Base-by-base conservation (phyloP, 2,329 filamentous ascomycete species). In the Gliomastix tumulicola region DNA sequence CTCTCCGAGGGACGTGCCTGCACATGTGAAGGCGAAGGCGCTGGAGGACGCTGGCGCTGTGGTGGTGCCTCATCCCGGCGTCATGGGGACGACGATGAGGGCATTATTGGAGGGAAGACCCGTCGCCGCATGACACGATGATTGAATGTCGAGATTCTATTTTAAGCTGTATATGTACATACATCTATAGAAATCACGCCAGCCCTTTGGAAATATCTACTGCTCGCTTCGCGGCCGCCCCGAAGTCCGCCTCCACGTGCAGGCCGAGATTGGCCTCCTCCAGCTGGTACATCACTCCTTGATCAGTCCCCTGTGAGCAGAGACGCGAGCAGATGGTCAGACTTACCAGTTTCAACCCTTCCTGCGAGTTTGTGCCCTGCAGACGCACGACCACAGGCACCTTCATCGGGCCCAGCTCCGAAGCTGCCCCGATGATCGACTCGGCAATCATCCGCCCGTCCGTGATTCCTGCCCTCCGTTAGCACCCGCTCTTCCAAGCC, bases 401-500 rank as follows among this genome's bases (percentile, higher is more conserved):
- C 3, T 47, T 47, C 19, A 68, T 53, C 5, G 50, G 48, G 0
- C 57, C 59, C 20, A 63, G 49, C 18, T 62, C 49, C 6, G 42
- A 47, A 3, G 59, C 59, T 2, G 67, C 67, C 1, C 55, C 56
- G 16, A 71, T 55, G 36, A 71, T 68, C 8, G 66, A 65, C 45
- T 68, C 60, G 9, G 68, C 68, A 44, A 72, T 68, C 68, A 71
- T 71, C 41, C 69, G 66, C 21, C 67, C 69, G 23, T 59, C 57
- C 3, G 65, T 68, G 13, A 71, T 66, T 1, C 68, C 67, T 70
- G 25, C 4, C n/a, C 13, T 6, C 11, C 17, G 10, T 28, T 13
- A 28, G 11, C 25, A 21, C 2, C 4, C 1, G 6, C 4, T 10
- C 7, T n/a, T 8, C 16, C 37, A 11, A 34, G 33, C 33, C 18